phyloP scores from a whole-genome alignment of 192 early-diverging fungal species.

The Geranomyces michiganensis region DNA sequence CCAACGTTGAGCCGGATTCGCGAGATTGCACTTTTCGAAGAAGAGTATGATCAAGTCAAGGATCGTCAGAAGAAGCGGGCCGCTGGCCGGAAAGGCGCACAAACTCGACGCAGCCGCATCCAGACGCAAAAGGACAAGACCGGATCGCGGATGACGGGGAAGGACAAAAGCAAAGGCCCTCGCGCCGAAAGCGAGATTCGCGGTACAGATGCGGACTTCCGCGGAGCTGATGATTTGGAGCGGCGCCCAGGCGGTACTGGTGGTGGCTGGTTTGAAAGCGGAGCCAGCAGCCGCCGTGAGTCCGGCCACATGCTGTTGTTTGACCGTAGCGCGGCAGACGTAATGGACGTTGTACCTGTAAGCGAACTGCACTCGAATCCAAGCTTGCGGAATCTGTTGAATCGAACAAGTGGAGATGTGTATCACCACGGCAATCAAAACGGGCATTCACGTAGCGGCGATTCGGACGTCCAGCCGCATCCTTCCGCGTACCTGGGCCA shows the following conservation, averaged over 20 bases:
- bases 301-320: not conserved
- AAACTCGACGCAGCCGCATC: slow-evolving; percentile 14
- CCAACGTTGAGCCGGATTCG: slow-evolving; percentile 14
- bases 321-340: not conserved
- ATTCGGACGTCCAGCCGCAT: too few species aligned
- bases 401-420: slow-evolving; percentile 10
- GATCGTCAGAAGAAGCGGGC: slow-evolving; percentile 31
- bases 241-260: too few species aligned
- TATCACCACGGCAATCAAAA: too few species aligned
- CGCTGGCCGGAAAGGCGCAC: slow-evolving; percentile 21
- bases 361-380: slow-evolving; percentile 6
- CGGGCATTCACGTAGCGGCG: too few species aligned
- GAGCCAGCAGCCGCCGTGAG: not conserved
- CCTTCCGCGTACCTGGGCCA: too few species aligned
- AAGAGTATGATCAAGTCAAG: slow-evolving; percentile 29
- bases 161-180: slow-evolving; percentile 16
- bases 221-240: not conserved
- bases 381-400: slow-evolving; percentile 13
- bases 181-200: not conserved
- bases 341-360: not conserved
- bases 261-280: not conserved
- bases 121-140: slow-evolving; percentile 27
- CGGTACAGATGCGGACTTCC: not conserved
- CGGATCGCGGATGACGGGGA: not conserved
- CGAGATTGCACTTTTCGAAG: slow-evolving; percentile 24